phyloP scores from a whole-genome alignment of 2,329 filamentous ascomycete genomes.

The Arthroderma sp. region DNA sequence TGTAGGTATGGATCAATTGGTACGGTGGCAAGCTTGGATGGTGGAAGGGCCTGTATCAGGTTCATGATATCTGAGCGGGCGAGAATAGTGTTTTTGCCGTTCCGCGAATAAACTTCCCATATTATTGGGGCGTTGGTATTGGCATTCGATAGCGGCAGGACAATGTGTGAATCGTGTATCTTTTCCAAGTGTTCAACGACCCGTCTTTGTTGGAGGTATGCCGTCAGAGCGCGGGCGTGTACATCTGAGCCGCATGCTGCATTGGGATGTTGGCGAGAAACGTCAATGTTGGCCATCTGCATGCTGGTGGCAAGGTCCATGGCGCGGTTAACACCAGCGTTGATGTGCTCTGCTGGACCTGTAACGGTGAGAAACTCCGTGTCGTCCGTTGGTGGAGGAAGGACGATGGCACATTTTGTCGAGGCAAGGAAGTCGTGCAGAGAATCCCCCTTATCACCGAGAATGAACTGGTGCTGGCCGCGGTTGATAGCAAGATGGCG shows the following conservation, averaged over 20 bases:
- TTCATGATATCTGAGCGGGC: conserved; percentile 40
- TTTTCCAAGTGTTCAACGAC: conserved; percentile 75
- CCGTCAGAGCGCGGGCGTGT: conserved; percentile 75
- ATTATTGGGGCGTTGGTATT: conserved; percentile 51
- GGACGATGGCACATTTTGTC: conserved; percentile 13
- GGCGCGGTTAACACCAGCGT: conserved; percentile 65
- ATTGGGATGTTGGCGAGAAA: conserved; percentile 65
- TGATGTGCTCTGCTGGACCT: conserved; percentile 62
- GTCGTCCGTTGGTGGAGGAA: conserved; percentile 10
- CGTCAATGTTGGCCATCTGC: conserved; percentile 71
- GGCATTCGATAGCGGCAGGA: conserved; percentile 54
- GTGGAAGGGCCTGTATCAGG: conserved; percentile 38
- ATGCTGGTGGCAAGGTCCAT: conserved; percentile 82
- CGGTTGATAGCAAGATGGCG: conserved; percentile 73
- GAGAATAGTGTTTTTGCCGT: conserved; percentile 60
- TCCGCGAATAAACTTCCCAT: conserved; percentile 80
- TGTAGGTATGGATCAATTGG: conserved; percentile 40
- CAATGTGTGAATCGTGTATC: conserved; percentile 73
- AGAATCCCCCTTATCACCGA: conserved; percentile 68
- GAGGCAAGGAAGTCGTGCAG: conserved; percentile 66
- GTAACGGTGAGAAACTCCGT: conserved; percentile 72
- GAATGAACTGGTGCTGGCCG: conserved; percentile 87
- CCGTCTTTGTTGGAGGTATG: conserved; percentile 71
- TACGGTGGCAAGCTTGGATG: conserved; percentile 34
- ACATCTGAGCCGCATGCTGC: conserved; percentile 58